Percentiles rank a stretch among this genome's conserved stretches.
phyloP scores from a whole-genome alignment of 805 yeast species.

The Monosporozyma siamensis region DNA sequence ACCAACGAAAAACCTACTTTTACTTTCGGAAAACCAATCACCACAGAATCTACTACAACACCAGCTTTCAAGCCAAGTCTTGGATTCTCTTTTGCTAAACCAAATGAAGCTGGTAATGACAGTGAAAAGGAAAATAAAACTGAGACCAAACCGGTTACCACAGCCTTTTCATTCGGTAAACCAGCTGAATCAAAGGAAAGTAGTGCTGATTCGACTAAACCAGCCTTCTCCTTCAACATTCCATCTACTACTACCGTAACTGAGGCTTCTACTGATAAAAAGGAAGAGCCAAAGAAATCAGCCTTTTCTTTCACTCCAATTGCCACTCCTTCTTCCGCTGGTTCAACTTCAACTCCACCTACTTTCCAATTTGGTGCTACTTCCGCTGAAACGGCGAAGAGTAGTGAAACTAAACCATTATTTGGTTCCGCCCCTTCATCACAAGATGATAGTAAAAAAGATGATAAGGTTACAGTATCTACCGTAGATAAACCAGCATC shows the following conservation, averaged over 20 bases:
- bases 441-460: neutral
- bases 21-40: neutral
- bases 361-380: slow-evolving; percentile 21
- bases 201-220: neutral
- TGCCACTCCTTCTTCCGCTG: neutral
- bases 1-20: slow-evolving; percentile 4
- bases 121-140: too few relatives aligned
- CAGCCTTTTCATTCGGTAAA: slow-evolving; percentile 1
- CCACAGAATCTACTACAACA: neutral
- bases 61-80: slow-evolving; percentile 4
- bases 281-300: slow-evolving; percentile 1
- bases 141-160: slow-evolving; percentile 1
- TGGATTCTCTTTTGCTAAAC: neutral
- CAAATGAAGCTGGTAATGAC: slow-evolving; percentile 10
- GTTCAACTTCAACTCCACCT: slow-evolving; percentile 8
- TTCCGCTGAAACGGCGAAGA: neutral
- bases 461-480: neutral
- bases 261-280: neutral
- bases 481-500: neutral
- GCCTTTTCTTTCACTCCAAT: neutral
- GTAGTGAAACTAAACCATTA: slow-evolving; percentile 1
- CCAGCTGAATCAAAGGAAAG: slow-evolving; percentile 1
- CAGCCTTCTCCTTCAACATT: slow-evolving; percentile 1
- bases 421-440: neutral
- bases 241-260: too few relatives aligned